These are phyloP conservation scores for Besnoitia besnoiti DNA, from an alignment of 169 alveolate species.

Conservation along the genomic window DNA sequence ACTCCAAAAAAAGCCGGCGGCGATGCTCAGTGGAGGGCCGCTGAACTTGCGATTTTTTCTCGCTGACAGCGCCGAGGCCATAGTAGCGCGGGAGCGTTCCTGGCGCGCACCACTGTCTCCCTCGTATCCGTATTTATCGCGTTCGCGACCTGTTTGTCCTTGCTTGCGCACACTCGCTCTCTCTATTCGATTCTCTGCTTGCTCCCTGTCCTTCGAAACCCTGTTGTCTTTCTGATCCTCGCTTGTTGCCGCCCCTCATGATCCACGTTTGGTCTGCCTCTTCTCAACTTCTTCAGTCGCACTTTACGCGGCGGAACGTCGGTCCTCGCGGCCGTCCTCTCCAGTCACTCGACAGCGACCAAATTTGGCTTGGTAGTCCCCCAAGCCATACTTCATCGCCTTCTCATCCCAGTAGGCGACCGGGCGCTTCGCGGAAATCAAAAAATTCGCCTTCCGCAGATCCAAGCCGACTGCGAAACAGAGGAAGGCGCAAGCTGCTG, in stretches of 20 bases:
- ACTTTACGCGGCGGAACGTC: not conserved
- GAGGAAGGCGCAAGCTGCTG: conserved; percentile 67
- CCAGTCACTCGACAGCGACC: conserved; percentile 30
- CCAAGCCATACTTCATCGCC: conserved; percentile 63
- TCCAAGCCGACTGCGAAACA: conserved; percentile 64
- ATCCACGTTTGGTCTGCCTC: not conserved
- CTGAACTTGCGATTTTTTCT: too few relatives aligned
- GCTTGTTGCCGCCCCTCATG: not conserved
- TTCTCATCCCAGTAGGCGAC: conserved; percentile 70
- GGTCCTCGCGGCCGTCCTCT: not conserved
- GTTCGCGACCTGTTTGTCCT: not conserved
- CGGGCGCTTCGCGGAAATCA: conserved; percentile 62
- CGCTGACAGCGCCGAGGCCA: too few relatives aligned
- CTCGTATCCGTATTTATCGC: too few relatives aligned
- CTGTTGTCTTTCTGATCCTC: not conserved
- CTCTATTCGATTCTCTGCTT: not conserved
- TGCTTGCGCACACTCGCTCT: not conserved
- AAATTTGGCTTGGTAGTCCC: conserved; percentile 56
- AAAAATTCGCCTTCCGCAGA: conserved; percentile 51
- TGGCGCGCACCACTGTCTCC: too few relatives aligned
- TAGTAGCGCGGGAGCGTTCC: too few relatives aligned
- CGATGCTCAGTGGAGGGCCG: too few relatives aligned
- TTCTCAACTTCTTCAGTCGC: not conserved
- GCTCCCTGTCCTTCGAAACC: not conserved
- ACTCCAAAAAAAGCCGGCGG: too few relatives aligned